A percentile compares a stretch with the other conserved stretches of the same genome.
These are phyloP conservation scores for Aaosphaeria arxii DNA, from an alignment of 2,329 filamentous ascomycete genomes.

Conservation along the genomic window DNA sequence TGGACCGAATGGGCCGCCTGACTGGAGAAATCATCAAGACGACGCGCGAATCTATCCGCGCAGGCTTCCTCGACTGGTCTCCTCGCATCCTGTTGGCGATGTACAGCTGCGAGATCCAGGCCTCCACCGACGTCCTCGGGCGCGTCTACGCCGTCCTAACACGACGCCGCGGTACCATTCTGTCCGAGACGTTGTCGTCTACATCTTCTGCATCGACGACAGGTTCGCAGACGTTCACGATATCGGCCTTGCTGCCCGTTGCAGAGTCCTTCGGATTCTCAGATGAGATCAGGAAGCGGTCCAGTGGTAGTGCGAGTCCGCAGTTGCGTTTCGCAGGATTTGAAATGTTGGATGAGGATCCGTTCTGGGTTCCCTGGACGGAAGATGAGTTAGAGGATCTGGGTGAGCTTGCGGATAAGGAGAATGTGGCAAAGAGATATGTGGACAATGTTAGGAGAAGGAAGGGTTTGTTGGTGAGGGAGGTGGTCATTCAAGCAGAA, in stretches of 20 bases:
- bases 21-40: conserved; percentile 93
- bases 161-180: conserved; percentile 81
- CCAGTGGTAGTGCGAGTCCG: conserved; percentile 83
- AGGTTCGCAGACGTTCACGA: conserved; percentile 94
- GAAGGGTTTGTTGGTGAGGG: conserved; percentile 84
- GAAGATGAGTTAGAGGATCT: conserved; percentile 96
- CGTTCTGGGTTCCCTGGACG: conserved; percentile 95
- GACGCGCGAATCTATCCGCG: conserved; percentile 76
- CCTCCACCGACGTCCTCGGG: conserved; percentile 90
- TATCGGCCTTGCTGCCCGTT: conserved; percentile 81
- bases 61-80: conserved; percentile 92
- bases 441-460: conserved; percentile 83
- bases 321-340: conserved; percentile 93
- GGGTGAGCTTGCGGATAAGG: conserved; percentile 86
- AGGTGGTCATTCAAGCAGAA: conserved; percentile 75
- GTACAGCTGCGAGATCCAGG: conserved; percentile 98
- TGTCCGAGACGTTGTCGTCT: conserved; percentile 88
- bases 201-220: conserved; percentile 92
- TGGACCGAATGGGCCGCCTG: conserved; percentile 67
- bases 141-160: conserved; percentile 98
- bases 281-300: conserved; percentile 94
- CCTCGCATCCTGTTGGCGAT: conserved; percentile 93
- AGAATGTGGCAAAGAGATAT: conserved; percentile 95
- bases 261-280: conserved; percentile 94
- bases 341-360: conserved; percentile 90